Percentiles rank a stretch among this genome's conserved stretches.
Conservation (phyloP, 306 rosid species). For the Carpinus viminea region DNA sequence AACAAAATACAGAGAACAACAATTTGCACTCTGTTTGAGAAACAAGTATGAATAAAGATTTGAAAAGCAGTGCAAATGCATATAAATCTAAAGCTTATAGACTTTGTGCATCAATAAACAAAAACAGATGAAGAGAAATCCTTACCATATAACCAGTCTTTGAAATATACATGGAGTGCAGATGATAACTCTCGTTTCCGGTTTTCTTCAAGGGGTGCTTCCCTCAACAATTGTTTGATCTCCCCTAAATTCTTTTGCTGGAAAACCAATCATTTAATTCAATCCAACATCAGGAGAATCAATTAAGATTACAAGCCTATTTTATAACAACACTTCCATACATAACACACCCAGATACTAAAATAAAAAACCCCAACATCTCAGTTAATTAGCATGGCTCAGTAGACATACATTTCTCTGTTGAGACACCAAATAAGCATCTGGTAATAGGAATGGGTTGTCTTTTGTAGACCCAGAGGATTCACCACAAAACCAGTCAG, state of each 20-base stretch:
- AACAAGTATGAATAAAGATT: not conserved
- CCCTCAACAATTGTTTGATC: constrained; percentile 69
- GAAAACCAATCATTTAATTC: constrained; percentile 31
- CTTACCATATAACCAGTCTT: constrained; percentile 95
- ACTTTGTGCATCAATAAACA: constrained; percentile 4
- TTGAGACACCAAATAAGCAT: constrained; percentile 67
- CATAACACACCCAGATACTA: constrained; percentile 24
- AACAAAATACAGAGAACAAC: not conserved
- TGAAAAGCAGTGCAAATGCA: not conserved
- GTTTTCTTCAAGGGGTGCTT: constrained; percentile 85
- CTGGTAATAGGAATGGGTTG: constrained; percentile 85
- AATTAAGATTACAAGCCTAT: constrained; percentile 20
- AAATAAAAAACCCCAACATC: constrained; percentile 14
- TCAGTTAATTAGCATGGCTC: not conserved
- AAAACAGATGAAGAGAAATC: constrained; percentile 9
- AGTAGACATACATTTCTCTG: constrained; percentile 64
- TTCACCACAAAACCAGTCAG: constrained; percentile 76
- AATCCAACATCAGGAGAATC: constrained; percentile 23
- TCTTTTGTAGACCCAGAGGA: constrained; percentile 63
- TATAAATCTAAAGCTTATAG: not conserved
- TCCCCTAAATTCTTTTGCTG: constrained; percentile 80
- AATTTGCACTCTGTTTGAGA: not conserved
- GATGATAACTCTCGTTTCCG: constrained; percentile 84
- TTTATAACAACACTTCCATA: constrained; percentile 6
- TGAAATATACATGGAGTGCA: constrained; percentile 89